These are phyloP conservation scores for Boehmeria nivea DNA, from an alignment of 306 rosid genomes.

Conservation along the genomic window DNA sequence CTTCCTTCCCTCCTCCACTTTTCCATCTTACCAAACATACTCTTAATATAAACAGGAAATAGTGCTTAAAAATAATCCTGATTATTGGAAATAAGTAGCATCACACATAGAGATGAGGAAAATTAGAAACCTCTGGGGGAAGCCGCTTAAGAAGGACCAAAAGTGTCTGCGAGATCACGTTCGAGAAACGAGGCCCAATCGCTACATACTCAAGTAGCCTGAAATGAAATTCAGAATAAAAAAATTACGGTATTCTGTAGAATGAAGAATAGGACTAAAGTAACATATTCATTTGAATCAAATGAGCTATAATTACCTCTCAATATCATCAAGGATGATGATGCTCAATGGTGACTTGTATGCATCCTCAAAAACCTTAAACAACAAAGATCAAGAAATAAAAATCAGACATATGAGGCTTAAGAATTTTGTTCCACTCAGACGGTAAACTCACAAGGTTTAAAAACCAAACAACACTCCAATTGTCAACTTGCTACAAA, in stretches of 20 bases:
- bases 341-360: conserved; percentile 96
- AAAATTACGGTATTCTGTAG: not conserved
- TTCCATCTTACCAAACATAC: too few species aligned
- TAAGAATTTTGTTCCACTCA: not conserved
- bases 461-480: conserved; percentile 9
- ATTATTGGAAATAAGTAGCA: too few species aligned
- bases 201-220: conserved; percentile 86
- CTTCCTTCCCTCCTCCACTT: too few species aligned
- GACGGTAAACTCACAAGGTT: not conserved
- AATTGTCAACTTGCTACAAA: conserved; percentile 2
- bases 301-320: conserved; percentile 47
- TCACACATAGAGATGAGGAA: not conserved
- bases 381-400: not conserved
- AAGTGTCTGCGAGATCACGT: conserved; percentile 76
- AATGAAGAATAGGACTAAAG: not conserved
- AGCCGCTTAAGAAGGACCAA: conserved; percentile 78
- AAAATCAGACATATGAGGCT: conserved; percentile 1
- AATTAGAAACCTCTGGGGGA: conserved; percentile 76
- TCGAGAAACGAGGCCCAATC: conserved; percentile 96
- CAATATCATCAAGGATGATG: conserved; percentile 91
- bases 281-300: not conserved
- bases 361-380: conserved; percentile 96
- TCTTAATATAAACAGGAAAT: too few species aligned
- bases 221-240: not conserved
- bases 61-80: too few species aligned